Base-by-base conservation (phyloP, 805 yeast genomes). In the Lachancea cidri region DNA sequence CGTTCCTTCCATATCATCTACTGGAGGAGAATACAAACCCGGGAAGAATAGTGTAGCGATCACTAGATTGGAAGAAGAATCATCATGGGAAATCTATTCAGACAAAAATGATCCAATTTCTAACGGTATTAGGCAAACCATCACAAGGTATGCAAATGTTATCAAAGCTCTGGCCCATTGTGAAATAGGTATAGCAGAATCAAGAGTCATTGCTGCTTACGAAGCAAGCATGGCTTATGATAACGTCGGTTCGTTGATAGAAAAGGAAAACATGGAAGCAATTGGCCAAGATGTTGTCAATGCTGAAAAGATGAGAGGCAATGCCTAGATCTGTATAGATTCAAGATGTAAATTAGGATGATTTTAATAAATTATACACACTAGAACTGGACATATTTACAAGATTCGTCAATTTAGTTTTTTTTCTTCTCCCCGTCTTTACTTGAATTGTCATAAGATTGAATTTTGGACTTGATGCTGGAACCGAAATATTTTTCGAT, bases 1-100 rank as follows among this genome's bases (percentile, higher is more conserved):
- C 17, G 55, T 62, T 1, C 50, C 57, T 3, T 46, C 47, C 4
- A 41, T 57, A 6, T 49, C 46, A 40, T 36, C 38, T n/a, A 37
- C 50, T 5, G n/a, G 38, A 3, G 42, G 49, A 22, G 58, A 54
- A n/a, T 65, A 68, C n/a, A 66, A 68, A 5, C 53, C 69, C 2
- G 69, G 60, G 15, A 51, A 60, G 2, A 53, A 52, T 31, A 68
- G 71, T 40, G 83, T 78, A 1, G 70, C 81, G 2, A 85, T 91
- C 39, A 88, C 96, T 9, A 73, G 95, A 51, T 67, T 93, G 36
- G 96, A 89, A 59, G 93, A 86, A 61, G 96, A 89, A 56, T 82
- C 94, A 20, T 83, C 96, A 1, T 82, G 94, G 93, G 95, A 89
- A 58, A 91, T 93, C 31, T 93, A 93, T 66, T 81, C 91, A 39